phyloP scores from a whole-genome alignment of 2,329 filamentous ascomycete species.

The Cladophialophora exuberans region DNA sequence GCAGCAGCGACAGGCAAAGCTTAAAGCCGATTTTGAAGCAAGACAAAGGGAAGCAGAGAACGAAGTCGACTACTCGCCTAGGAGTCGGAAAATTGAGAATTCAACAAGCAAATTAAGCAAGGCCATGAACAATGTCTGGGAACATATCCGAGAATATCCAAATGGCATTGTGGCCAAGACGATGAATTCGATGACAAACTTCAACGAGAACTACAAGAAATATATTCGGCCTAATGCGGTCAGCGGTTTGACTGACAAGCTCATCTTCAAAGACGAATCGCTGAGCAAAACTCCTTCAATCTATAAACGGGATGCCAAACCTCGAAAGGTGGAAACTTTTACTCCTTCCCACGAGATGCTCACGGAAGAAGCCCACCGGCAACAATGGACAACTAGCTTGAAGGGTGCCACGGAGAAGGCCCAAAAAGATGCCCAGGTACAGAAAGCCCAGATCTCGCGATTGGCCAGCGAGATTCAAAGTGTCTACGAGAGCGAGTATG shows the following conservation, averaged over 20 bases:
- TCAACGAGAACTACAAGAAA: conserved; percentile 26
- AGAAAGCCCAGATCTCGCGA: conserved; percentile 19
- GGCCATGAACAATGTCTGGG: conserved; percentile 25
- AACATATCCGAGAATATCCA: conserved; percentile 31
- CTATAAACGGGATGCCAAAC: conserved; percentile 14
- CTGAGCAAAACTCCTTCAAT: conserved; percentile 25
- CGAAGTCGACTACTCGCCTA: neutral
- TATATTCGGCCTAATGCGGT: conserved; percentile 17
- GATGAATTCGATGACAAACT: conserved; percentile 25
- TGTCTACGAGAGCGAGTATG: conserved; percentile 35
- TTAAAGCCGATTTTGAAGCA: conserved; percentile 33
- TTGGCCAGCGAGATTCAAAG: conserved; percentile 29
- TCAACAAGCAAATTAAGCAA: conserved; percentile 16
- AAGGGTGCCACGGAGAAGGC: conserved; percentile 15
- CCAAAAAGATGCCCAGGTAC: conserved; percentile 10
- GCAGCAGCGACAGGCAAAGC: conserved; percentile 17
- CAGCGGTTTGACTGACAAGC: conserved; percentile 23
- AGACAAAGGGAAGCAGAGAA: conserved; percentile 22
- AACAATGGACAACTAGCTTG: conserved; percentile 8
- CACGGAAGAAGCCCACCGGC: conserved; percentile 6
- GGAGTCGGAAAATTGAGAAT: neutral
- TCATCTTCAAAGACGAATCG: conserved; percentile 24
- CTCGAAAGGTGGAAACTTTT: neutral
- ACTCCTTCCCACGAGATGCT: conserved; percentile 17
- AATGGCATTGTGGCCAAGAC: conserved; percentile 33